Percentiles rank a stretch among this genome's conserved stretches.
Evolutionary conservation across 176 grass and related monocot genomes (phyloP).

Genomic region (Musa beccarii): DNA sequence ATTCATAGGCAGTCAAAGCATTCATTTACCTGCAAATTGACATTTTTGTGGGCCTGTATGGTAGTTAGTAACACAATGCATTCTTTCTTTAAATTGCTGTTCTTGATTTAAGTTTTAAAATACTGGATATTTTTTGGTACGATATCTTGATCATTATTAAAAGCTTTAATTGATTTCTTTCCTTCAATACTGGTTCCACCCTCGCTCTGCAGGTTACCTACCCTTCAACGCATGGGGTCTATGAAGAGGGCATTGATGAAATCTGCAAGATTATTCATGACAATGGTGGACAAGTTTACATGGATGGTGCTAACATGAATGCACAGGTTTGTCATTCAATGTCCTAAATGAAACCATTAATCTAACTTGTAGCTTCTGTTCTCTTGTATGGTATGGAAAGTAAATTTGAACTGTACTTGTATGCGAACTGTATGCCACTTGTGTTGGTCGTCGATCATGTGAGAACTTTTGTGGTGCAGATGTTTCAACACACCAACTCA

Average conservation of each 20-base stretch:
- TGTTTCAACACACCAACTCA: no score
- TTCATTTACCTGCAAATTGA: not conserved
- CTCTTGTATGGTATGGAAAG: not conserved
- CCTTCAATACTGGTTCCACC: slow-evolving; percentile 11
- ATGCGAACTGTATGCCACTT: no score
- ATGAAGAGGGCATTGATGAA: slow-evolving; percentile 98
- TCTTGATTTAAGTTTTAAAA: not conserved
- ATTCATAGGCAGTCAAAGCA: not conserved
- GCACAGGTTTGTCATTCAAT: slow-evolving; percentile 57
- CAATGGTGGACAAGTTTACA: slow-evolving; percentile 96
- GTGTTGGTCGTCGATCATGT: no score
- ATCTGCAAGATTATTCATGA: slow-evolving; percentile 98
- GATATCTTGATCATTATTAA: not conserved
- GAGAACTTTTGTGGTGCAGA: no score
- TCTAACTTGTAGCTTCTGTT: not conserved
- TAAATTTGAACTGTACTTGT: no score
- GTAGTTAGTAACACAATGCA: not conserved
- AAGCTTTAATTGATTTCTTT: not conserved
- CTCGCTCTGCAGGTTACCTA: slow-evolving; percentile 71
- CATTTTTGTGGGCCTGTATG: not conserved
- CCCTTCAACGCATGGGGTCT: slow-evolving; percentile 98
- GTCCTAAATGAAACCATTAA: not conserved
- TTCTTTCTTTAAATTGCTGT: not conserved
- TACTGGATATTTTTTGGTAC: not conserved
- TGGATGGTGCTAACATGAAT: slow-evolving; percentile 99